Percentiles rank a stretch among this genome's conserved stretches.
These are phyloP conservation scores for Globisporangium acanthophoron DNA, from an alignment of 352 stramenopile species.

Conservation along the genomic window DNA sequence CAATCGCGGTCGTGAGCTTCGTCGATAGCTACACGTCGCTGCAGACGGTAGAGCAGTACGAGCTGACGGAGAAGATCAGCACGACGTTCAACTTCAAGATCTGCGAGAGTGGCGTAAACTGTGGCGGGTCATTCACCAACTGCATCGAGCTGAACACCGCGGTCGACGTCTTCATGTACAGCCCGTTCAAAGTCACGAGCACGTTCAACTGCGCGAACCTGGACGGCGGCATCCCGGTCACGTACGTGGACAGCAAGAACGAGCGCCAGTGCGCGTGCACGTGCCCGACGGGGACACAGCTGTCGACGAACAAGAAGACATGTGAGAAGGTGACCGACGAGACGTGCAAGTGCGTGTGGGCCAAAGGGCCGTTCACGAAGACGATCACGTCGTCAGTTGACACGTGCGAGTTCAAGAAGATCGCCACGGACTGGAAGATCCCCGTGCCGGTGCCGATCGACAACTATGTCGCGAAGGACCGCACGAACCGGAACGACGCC, in stretches of 20 bases:
- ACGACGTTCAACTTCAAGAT: conserved; percentile 18
- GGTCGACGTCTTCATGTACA: conserved; percentile 63
- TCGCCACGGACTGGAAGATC: conserved; percentile 25
- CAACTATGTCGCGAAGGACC: conserved; percentile 44
- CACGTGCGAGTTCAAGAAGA: conserved; percentile 13
- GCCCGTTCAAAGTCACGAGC: conserved; percentile 44
- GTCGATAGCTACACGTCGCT: conserved; percentile 10
- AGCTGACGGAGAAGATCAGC: conserved; percentile 10
- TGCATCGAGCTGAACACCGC: conserved; percentile 29
- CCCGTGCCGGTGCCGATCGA: conserved; percentile 39
- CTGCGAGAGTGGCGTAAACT: conserved; percentile 20
- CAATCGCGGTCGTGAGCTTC: conserved; percentile 15
- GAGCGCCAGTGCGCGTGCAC: conserved; percentile 44
- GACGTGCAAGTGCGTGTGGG: conserved; percentile 38
- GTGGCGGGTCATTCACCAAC: conserved; percentile 17
- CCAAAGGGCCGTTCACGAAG: conserved; percentile 14
- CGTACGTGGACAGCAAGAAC: conserved; percentile 29
- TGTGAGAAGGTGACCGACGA: conserved; percentile 24
- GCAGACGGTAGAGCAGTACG: conserved; percentile 9
- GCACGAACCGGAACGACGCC: conserved; percentile 19
- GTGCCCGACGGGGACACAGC: conserved; percentile 35
- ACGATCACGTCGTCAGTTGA: conserved; percentile 8
- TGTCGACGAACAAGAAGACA: conserved; percentile 13
- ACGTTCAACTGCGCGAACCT: conserved; percentile 33
- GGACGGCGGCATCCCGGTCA: conserved; percentile 31